Conservation (phyloP, 768 basidiomycete species). For the Kwoniella heveanensis region DNA sequence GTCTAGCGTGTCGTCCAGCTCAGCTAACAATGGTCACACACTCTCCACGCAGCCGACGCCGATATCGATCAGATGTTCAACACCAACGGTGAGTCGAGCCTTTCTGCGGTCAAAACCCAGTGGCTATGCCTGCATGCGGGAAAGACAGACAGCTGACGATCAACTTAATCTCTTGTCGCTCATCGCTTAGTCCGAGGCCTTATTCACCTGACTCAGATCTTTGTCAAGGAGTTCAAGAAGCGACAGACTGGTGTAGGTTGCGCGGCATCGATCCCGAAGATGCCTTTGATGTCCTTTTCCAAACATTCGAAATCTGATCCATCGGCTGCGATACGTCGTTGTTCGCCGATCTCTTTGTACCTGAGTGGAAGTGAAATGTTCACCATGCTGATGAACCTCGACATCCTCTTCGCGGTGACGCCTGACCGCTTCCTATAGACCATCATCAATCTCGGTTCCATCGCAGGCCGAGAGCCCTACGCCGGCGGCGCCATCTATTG, state of each 20-base stretch:
- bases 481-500: constrained; percentile 85
- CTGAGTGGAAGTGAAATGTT: no score
- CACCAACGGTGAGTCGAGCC: constrained; percentile 58
- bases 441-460: constrained; percentile 91
- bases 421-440: constrained; percentile 62
- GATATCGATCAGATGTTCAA: constrained; percentile 83
- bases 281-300: not conserved
- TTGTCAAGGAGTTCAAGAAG: constrained; percentile 53
- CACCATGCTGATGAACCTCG: no score
- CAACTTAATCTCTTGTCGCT: no score
- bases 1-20: no score
- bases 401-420: no score
- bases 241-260: constrained; percentile 55
- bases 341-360: no score
- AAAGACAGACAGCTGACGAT: not conserved
- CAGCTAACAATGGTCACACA: no score
- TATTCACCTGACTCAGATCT: constrained; percentile 53
- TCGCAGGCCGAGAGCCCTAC: constrained; percentile 86
- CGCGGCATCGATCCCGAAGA: not conserved
- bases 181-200: constrained; percentile 48
- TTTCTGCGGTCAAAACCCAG: not conserved
- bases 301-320: not conserved
- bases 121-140: not conserved
- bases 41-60: constrained; percentile 64
- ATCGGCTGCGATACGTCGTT: no score